phyloP scores from a whole-genome alignment of 768 basidiomycete species.

The Termitomyces sp. region DNA sequence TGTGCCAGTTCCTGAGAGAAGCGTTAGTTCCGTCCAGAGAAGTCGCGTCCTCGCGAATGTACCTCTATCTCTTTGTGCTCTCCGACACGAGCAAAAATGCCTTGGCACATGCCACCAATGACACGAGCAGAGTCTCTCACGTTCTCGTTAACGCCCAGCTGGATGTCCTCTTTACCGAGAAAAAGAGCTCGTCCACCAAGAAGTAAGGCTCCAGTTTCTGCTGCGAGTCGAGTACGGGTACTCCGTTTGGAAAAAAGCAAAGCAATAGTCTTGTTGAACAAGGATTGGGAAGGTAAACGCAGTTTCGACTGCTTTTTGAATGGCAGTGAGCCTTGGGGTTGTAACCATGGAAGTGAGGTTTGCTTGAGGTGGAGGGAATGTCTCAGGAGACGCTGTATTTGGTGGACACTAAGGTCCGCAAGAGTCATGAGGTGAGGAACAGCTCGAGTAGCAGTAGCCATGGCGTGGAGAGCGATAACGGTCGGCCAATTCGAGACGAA shows the following conservation, averaged over 20 bases:
- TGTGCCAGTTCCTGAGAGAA: slow-evolving; percentile 73
- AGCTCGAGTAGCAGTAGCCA: slow-evolving; percentile 10
- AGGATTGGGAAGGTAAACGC: slow-evolving; percentile 65
- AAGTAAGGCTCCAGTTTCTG: slow-evolving; percentile 73
- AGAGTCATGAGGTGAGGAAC: slow-evolving; percentile 81
- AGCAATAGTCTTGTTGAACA: slow-evolving; percentile 82
- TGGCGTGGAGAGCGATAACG: background rate
- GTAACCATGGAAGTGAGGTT: slow-evolving; percentile 60
- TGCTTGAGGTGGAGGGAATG: slow-evolving; percentile 66
- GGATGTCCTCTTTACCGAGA: slow-evolving; percentile 85
- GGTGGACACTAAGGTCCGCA: slow-evolving; percentile 76
- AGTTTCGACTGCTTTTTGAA: slow-evolving; percentile 29
- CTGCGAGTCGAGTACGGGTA: slow-evolving; percentile 85
- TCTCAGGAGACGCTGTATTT: slow-evolving; percentile 61
- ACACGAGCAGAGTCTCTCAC: slow-evolving; percentile 81
- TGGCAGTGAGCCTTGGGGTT: slow-evolving; percentile 39
- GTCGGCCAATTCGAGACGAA: background rate
- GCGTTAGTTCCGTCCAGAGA: slow-evolving; percentile 1
- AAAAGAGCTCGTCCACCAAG: slow-evolving; percentile 91
- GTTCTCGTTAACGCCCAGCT: slow-evolving; percentile 93
- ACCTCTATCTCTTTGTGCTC: slow-evolving; percentile 93
- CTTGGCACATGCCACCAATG: slow-evolving; percentile 92
- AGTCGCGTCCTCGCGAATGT: slow-evolving; percentile 11
- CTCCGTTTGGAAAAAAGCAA: slow-evolving; percentile 91
- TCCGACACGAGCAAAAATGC: slow-evolving; percentile 94